Evolutionary conservation across 805 yeast genomes (phyloP).

Genomic region (Millerago galiae): DNA sequence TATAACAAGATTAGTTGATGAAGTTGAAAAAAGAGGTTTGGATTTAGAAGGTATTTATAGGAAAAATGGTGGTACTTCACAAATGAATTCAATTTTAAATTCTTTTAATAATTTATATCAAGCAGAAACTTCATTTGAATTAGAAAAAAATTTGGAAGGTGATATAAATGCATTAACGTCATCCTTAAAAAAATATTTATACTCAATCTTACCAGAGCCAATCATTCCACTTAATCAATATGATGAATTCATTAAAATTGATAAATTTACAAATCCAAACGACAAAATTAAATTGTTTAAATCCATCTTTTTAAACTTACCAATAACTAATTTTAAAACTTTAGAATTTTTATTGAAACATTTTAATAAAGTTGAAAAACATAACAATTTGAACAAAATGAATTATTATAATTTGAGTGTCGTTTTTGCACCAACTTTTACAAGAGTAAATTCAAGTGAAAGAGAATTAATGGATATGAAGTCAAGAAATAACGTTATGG

Average conservation of each 20-base stretch:
- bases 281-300: slow-evolving; percentile 34
- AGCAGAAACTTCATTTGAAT: slow-evolving; percentile 29
- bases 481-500: slow-evolving; percentile 70
- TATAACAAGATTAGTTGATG: slow-evolving; percentile 62
- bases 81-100: slow-evolving; percentile 27
- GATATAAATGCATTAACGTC: slow-evolving; percentile 87
- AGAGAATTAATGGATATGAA: slow-evolving; percentile 84
- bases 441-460: slow-evolving; percentile 72
- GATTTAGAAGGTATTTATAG: slow-evolving; percentile 84
- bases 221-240: slow-evolving; percentile 67
- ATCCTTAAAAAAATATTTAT: slow-evolving; percentile 78
- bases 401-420: slow-evolving; percentile 74
- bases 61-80: slow-evolving; percentile 51
- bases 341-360: slow-evolving; percentile 57
- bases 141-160: slow-evolving; percentile 35
- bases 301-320: slow-evolving; percentile 45
- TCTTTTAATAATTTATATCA: slow-evolving; percentile 26
- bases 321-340: slow-evolving; percentile 59
- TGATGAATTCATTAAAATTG: slow-evolving; percentile 55
- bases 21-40: slow-evolving; percentile 73
- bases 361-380: slow-evolving; percentile 49
- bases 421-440: slow-evolving; percentile 91
- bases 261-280: slow-evolving; percentile 26
- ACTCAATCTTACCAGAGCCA: slow-evolving; percentile 73
- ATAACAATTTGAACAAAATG: slow-evolving; percentile 67